Percentiles rank a stretch among this genome's conserved stretches.
phyloP scores from a whole-genome alignment of 1,284 basidiomycete genomes.

The Gymnopus androsaceus region DNA sequence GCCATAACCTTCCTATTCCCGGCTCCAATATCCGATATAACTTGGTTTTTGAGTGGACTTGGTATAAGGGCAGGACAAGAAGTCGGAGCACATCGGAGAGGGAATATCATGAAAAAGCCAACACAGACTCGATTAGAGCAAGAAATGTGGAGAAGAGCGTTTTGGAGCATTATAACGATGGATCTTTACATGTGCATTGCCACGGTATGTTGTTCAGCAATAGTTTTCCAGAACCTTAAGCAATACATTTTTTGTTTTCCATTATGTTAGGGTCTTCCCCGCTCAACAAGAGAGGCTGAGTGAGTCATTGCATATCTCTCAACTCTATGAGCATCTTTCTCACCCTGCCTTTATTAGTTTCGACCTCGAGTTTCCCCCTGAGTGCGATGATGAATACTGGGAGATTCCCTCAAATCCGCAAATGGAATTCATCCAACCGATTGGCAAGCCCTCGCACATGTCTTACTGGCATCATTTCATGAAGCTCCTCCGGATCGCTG shows the following conservation, averaged over 20 bases:
- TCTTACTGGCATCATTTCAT: constrained; percentile 3
- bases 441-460: not conserved
- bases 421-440: not conserved
- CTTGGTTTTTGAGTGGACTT: not conserved
- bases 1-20: constrained; percentile 4
- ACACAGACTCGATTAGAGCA: not conserved
- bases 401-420: not conserved
- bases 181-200: not conserved
- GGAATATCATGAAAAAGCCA: not conserved
- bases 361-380: constrained; percentile 2
- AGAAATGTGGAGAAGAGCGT: constrained; percentile 10
- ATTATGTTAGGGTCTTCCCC: too few relatives aligned
- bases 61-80: constrained; percentile 9
- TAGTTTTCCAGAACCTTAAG: too few relatives aligned
- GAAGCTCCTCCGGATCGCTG: constrained; percentile 5
- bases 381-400: constrained; percentile 12
- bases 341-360: not conserved
- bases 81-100: constrained; percentile 1
- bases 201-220: too few relatives aligned
- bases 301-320: not conserved
- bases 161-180: constrained; percentile 9
- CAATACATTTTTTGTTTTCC: not conserved
- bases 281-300: constrained; percentile 2
- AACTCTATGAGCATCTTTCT: not conserved
- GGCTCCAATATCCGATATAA: not conserved